A percentile compares a stretch with the other conserved stretches of the same genome.
Conservation (phyloP, 495 filamentous ascomycete species). For the Lasiosphaeria hispida region DNA sequence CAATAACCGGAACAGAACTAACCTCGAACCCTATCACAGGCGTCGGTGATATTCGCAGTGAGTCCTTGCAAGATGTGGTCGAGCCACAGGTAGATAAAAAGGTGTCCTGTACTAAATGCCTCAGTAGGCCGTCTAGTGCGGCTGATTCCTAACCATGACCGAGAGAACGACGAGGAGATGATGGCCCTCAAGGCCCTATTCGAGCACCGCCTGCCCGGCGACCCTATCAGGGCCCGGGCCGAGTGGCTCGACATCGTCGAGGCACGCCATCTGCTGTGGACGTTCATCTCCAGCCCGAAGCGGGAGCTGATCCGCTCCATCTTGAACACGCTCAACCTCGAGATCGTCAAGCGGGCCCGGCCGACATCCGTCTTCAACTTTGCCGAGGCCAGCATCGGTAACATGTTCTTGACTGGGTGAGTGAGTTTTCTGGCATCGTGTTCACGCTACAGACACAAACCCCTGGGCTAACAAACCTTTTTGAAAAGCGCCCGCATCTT, state of each 20-base stretch:
- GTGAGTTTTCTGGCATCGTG: neutral
- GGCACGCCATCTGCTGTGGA: constrained; percentile 72
- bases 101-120: no score
- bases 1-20: neutral
- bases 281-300: constrained; percentile 73
- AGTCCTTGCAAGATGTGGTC: neutral
- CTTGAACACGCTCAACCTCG: constrained; percentile 81
- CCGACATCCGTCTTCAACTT: constrained; percentile 83
- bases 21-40: constrained; percentile 39
- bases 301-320: constrained; percentile 89
- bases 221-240: constrained; percentile 48
- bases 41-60: constrained; percentile 86
- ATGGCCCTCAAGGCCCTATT: constrained; percentile 75
- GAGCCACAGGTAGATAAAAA: neutral
- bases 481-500: constrained; percentile 64
- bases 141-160: constrained; percentile 67
- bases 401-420: constrained; percentile 79
- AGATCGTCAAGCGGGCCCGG: constrained; percentile 83
- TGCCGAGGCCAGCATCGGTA: constrained; percentile 83
- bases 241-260: constrained; percentile 94
- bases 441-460: neutral
- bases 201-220: constrained; percentile 73
- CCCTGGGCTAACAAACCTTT: neutral
- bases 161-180: constrained; percentile 58
- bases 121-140: constrained; percentile 77